Evolutionary conservation across 2,329 filamentous ascomycete genomes (phyloP).

Genomic region (Emergomyces pasteurianus): DNA sequence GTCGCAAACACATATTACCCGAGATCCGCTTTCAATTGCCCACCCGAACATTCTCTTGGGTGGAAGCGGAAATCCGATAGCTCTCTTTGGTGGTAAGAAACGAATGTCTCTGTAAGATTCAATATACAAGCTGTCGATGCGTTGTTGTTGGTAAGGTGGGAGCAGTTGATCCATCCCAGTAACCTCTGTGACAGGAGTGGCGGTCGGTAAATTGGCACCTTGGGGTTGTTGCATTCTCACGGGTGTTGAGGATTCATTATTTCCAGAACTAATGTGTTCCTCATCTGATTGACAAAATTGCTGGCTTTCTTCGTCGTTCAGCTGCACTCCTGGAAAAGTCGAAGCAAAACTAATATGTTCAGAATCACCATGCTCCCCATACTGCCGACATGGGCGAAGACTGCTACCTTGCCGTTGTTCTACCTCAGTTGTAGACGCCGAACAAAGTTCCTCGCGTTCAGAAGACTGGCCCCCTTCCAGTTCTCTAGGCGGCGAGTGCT

Average conservation of each 20-base stretch:
- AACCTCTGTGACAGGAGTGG: neutral
- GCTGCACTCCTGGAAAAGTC: neutral
- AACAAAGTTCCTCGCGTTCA: neutral
- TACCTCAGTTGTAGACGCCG: neutral
- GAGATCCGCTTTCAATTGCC: conserved; percentile 5
- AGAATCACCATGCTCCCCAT: neutral
- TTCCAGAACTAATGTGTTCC: neutral
- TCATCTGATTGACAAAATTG: neutral
- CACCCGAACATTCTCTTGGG: neutral
- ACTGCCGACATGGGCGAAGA: neutral
- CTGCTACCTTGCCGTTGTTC: neutral
- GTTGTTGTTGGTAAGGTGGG: neutral
- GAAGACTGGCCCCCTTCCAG: neutral
- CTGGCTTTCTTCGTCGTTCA: no score
- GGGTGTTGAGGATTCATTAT: neutral
- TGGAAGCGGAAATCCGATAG: neutral
- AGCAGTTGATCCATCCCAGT: neutral
- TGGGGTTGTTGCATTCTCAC: neutral
- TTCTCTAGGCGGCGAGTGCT: neutral
- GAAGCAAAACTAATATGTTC: neutral
- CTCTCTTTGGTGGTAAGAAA: neutral
- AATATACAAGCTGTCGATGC: neutral
- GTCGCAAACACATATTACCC: conserved; percentile 6
- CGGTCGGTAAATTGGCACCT: neutral
- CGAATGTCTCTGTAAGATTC: conserved; percentile 4